Evolutionary conservation across 306 rosid genomes (phyloP).

Genomic region (Vigna angularis): DNA sequence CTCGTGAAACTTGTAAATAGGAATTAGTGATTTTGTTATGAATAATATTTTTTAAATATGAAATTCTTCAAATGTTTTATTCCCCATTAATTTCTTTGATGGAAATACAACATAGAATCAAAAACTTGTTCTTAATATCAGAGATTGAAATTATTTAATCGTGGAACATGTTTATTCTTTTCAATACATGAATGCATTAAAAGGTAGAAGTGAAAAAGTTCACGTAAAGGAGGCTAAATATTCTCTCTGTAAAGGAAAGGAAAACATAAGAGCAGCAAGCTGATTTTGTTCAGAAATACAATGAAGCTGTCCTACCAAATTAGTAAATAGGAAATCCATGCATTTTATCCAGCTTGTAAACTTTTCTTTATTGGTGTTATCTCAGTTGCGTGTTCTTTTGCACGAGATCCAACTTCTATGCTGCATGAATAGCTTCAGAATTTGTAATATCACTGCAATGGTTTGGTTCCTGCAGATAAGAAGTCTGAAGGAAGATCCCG

Average conservation of each 20-base stretch:
- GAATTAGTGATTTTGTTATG: neutral
- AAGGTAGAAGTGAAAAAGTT: neutral
- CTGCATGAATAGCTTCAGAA: constrained; percentile 17
- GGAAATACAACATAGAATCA: neutral
- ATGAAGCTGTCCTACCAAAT: neutral
- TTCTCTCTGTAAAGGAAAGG: neutral
- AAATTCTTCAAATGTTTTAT: neutral
- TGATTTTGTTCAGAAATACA: neutral
- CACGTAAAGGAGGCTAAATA: neutral
- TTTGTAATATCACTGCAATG: constrained; percentile 19
- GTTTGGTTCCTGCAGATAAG: constrained; percentile 67
- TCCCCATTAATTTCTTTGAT: neutral
- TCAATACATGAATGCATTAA: neutral
- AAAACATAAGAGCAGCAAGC: neutral
- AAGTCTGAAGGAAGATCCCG: constrained; percentile 89
- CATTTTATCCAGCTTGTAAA: no score
- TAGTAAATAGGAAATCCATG: no score
- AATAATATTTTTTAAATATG: constrained; percentile 4
- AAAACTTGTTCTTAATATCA: neutral
- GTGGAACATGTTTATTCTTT: neutral
- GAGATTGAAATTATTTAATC: neutral
- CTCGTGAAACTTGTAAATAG: constrained; percentile 30
- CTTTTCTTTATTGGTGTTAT: constrained; percentile 6
- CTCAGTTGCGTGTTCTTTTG: constrained; percentile 7
- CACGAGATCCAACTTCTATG: constrained; percentile 2